These are phyloP conservation scores for Pseudogymnoascus sp. DNA, from an alignment of 2,329 filamentous ascomycete species.

Conservation along the genomic window DNA sequence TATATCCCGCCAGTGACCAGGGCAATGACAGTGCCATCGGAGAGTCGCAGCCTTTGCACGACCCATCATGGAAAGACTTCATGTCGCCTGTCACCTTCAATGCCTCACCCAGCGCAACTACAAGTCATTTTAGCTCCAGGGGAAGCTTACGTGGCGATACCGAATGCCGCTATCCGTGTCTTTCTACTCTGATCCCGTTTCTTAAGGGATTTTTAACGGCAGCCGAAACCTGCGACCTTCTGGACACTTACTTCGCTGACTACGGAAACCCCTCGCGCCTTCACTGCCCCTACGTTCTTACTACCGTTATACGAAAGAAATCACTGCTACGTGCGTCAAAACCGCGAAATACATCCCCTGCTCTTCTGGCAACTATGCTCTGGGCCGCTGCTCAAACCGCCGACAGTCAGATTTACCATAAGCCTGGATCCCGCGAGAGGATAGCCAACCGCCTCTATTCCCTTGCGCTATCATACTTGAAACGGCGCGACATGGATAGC, in stretches of 20 bases:
- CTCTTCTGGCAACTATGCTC: constrained; percentile 41
- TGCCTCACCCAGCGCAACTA: background rate
- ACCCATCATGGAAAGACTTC: background rate
- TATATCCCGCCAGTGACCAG: background rate
- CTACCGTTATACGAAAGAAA: constrained; percentile 39
- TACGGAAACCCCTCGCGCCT: constrained; percentile 38
- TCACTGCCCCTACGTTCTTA: constrained; percentile 43
- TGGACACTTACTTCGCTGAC: constrained; percentile 43
- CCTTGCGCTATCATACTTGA: background rate
- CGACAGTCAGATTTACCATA: constrained; percentile 22
- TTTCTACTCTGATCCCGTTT: background rate
- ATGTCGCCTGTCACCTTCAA: background rate
- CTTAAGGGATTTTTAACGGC: background rate
- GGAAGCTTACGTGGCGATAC: background rate
- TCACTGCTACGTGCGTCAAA: constrained; percentile 36
- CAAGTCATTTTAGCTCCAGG: background rate
- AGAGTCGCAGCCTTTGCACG: background rate
- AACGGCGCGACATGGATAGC: background rate
- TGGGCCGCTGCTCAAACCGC: constrained; percentile 44
- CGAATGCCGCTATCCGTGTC: background rate
- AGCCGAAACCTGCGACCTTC: constrained; percentile 34
- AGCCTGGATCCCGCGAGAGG: background rate
- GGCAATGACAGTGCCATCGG: background rate
- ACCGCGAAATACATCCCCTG: constrained; percentile 38
- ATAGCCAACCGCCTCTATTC: background rate